These are phyloP conservation scores for Antarctomyces pellizariae DNA, from an alignment of 495 filamentous ascomycete genomes.

Conservation along the genomic window DNA sequence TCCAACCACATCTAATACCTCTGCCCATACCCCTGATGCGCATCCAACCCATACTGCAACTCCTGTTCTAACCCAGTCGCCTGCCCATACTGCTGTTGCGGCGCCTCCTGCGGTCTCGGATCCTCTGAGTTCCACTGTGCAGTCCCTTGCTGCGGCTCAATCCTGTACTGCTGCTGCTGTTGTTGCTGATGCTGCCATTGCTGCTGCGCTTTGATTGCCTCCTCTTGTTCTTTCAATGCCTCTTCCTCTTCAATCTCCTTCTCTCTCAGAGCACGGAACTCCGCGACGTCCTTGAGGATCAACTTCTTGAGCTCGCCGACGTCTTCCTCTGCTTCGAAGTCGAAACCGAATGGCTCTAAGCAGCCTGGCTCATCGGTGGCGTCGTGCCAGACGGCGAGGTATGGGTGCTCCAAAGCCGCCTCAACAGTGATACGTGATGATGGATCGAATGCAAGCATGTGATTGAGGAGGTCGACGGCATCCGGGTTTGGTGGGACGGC, in stretches of 20 bases:
- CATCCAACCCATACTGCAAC: conserved; percentile 61
- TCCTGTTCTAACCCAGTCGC: conserved; percentile 57
- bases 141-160: conserved; percentile 13
- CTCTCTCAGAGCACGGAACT: conserved; percentile 55
- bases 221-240: too few relatives aligned
- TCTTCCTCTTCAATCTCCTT: too few relatives aligned
- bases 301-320: conserved; percentile 85
- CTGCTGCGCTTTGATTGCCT: conserved; percentile 49
- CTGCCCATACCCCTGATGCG: too few relatives aligned
- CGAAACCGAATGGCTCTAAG: conserved; percentile 88
- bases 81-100: conserved; percentile 23
- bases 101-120: conserved; percentile 64
- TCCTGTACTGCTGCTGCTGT: conserved; percentile 5
- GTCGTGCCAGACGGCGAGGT: conserved; percentile 96
- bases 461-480: conserved; percentile 80
- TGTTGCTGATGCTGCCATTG: conserved; percentile 17
- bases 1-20: too few relatives aligned
- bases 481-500: too few relatives aligned
- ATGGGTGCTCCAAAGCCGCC: conserved; percentile 81
- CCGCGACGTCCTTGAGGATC: conserved; percentile 80
- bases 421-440: conserved; percentile 80
- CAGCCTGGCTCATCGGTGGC: conserved; percentile 85
- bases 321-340: conserved; percentile 88
- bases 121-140: conserved; percentile 60
- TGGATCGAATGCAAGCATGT: conserved; percentile 94